A percentile compares a stretch with the other conserved stretches of the same genome.
These are phyloP conservation scores for Allantophomopsis cytisporea DNA, from an alignment of 2,329 filamentous ascomycete genomes.

Conservation along the genomic window DNA sequence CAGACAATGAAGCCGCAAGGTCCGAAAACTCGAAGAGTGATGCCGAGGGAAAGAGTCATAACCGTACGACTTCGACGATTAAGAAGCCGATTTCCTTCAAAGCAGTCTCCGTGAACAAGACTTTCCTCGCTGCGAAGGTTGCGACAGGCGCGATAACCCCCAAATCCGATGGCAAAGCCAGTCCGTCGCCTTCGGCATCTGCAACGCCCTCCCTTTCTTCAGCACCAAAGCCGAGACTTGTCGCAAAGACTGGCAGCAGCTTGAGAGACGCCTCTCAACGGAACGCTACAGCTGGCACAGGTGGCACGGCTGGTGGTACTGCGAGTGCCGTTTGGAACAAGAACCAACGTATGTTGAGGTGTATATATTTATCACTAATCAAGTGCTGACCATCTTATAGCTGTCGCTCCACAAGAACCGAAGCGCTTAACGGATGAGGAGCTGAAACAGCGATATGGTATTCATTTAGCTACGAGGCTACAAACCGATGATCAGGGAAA, in stretches of 20 bases:
- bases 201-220: slow-evolving; percentile 30
- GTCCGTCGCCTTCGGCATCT: slow-evolving; percentile 21
- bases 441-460: slow-evolving; percentile 70
- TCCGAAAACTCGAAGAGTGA: slow-evolving; percentile 36
- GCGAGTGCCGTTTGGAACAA: slow-evolving; percentile 82
- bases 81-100: slow-evolving; percentile 76
- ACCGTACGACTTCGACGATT: slow-evolving; percentile 40
- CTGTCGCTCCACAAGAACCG: slow-evolving; percentile 51
- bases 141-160: slow-evolving; percentile 24
- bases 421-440: slow-evolving; percentile 83
- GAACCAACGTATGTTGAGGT: slow-evolving; percentile 53
- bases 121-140: slow-evolving; percentile 63
- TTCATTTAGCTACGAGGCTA: slow-evolving; percentile 69
- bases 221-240: slow-evolving; percentile 53
- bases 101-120: slow-evolving; percentile 74
- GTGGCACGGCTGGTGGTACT: slow-evolving; percentile 47
- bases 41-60: slow-evolving; percentile 44
- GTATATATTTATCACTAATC: slow-evolving; percentile 1
- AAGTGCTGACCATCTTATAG: slow-evolving; percentile 24
- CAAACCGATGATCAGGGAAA: slow-evolving; percentile 55
- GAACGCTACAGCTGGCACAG: slow-evolving; percentile 29
- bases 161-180: slow-evolving; percentile 22
- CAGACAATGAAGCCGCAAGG: slow-evolving; percentile 62
- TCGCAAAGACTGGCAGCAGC: slow-evolving; percentile 59
- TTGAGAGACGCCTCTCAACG: slow-evolving; percentile 37